phyloP scores from a whole-genome alignment of 441 rosid species.

The Gossypium gossypioides region DNA sequence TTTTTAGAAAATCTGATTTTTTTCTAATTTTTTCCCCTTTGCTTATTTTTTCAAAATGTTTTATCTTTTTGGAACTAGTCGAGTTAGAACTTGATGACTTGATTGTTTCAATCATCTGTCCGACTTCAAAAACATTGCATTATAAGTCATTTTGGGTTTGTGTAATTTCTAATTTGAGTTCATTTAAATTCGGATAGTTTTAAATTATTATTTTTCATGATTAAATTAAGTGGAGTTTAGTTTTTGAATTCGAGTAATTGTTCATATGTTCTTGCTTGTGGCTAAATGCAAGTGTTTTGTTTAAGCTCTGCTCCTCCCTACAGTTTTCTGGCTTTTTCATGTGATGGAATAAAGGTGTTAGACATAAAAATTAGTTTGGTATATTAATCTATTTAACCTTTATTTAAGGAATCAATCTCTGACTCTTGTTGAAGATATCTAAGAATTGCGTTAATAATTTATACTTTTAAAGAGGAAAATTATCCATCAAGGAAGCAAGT shows the following conservation, averaged over 20 bases:
- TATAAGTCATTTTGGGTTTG: too few relatives aligned
- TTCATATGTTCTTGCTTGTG: constrained; percentile 1
- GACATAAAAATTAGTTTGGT: background rate
- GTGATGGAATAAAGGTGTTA: constrained; percentile 17
- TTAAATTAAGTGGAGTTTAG: too few relatives aligned
- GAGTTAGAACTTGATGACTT: too few relatives aligned
- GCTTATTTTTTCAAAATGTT: too few relatives aligned
- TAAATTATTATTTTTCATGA: too few relatives aligned
- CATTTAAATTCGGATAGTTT: too few relatives aligned
- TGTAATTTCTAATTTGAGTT: too few relatives aligned
- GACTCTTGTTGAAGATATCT: background rate
- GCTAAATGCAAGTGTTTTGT: constrained; percentile 4
- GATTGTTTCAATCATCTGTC: too few relatives aligned
- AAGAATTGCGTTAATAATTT: background rate
- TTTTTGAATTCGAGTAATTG: background rate
- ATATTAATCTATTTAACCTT: background rate
- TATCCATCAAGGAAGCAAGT: constrained; percentile 15
- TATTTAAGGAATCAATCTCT: background rate
- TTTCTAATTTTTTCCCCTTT: too few relatives aligned
- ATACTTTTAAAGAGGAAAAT: background rate
- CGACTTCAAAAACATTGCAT: too few relatives aligned
- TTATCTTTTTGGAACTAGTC: too few relatives aligned
- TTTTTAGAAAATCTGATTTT: too few relatives aligned
- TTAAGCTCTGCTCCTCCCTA: background rate
- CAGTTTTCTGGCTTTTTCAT: background rate